Evolutionary conservation across 164 flowering plant genomes (phyloP).

Genomic region (Dillenia turbinata): DNA sequence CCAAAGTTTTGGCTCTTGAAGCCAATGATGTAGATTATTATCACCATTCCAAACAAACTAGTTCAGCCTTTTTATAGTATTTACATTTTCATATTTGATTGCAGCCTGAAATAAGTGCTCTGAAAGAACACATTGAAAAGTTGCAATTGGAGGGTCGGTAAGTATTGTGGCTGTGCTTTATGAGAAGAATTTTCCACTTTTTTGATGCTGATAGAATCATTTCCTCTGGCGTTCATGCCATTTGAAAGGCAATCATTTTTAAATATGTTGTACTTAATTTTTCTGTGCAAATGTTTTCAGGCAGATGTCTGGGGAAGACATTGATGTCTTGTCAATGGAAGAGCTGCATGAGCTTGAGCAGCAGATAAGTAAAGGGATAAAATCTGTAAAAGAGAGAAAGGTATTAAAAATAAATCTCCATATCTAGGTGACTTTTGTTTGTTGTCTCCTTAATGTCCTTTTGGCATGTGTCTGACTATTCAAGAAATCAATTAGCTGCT

Average conservation of each 20-base stretch:
- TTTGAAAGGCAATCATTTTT: too few species aligned
- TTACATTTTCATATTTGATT: conserved; percentile 3
- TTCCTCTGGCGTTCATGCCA: too few species aligned
- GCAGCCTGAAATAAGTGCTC: conserved; percentile 12
- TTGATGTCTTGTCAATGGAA: conserved; percentile 27
- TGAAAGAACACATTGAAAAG: conserved; percentile 21
- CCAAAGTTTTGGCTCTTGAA: too few species aligned
- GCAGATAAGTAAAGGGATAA: conserved; percentile 29
- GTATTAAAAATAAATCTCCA: conserved; percentile 6
- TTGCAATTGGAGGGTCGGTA: conserved; percentile 20
- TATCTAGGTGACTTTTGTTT: neutral
- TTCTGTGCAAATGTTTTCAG: conserved; percentile 9
- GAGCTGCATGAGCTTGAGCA: conserved; percentile 36
- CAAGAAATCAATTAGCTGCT: too few species aligned
- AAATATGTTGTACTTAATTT: neutral
- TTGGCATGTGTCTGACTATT: too few species aligned
- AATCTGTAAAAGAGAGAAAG: conserved; percentile 31
- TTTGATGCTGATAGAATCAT: too few species aligned
- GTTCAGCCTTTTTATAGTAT: neutral
- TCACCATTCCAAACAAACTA: neutral
- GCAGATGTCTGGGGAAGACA: conserved; percentile 32
- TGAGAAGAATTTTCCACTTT: neutral
- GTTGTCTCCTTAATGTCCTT: neutral
- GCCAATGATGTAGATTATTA: too few species aligned
- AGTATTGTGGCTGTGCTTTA: conserved; percentile 1